Base-by-base conservation (phyloP, 2,329 filamentous ascomycete genomes). In the Alternaria tenuissima region DNA sequence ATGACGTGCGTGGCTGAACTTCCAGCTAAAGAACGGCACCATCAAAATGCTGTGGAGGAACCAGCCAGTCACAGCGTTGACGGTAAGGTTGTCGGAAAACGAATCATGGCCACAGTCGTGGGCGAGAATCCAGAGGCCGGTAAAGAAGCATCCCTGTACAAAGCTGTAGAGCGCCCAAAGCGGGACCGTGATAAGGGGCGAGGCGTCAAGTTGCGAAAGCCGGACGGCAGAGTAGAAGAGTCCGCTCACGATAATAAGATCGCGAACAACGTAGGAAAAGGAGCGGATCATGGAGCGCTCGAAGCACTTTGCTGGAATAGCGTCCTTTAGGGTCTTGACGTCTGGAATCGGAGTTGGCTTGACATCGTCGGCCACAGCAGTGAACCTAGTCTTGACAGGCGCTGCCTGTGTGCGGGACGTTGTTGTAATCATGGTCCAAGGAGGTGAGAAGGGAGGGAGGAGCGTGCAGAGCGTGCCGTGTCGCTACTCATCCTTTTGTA, bases 21-120 rank as follows among this genome's bases (percentile, higher is more conserved):
- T 59, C 57, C 52, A 59, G 36, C 43, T 49, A 8, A 91, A 91
- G 80, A 89, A 92, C 4, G 90, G 90, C 3, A 90, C 88, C 63
- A 89, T 76, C 39, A 91, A 82, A 60, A 84, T 81, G 7, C 87
- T 89, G 82, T 92, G 89, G n/a, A 88, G 78, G 49, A 85, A 74
- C 81, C 88, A 89, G 61, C 89, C 89, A 57, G 88, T 80, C 16
- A 83, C 74, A 70, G 89, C 84, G 76, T 91, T 91, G 64, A 90
- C 72, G 32, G 67, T 73, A 48, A 79, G 79, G 75, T 85, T 82
- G 22, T 79, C 76, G n/a, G 87, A 89, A 75, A 91, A 89, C 48
- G 88, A 88, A 18, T 87, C 86, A 75, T 92, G 89, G 52, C 89
- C 89, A 75, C 87, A 89, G 76, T 92, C 89, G 74, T 92, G 89